phyloP scores from a whole-genome alignment of 345 rosid species.

The Nasturtium officinale region DNA sequence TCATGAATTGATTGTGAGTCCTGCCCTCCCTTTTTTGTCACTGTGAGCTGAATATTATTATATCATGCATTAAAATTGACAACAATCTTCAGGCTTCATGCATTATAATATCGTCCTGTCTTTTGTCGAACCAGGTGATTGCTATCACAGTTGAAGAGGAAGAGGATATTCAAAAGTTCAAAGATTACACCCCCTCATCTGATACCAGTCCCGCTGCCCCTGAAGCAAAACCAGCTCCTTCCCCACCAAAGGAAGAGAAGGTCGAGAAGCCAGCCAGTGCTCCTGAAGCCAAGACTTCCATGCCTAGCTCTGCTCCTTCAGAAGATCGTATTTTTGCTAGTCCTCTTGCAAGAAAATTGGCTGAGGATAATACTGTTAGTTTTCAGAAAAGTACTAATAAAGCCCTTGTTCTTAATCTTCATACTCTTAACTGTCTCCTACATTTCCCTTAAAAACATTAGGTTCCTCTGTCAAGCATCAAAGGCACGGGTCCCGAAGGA shows the following conservation, averaged over 20 bases:
- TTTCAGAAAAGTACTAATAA: neutral
- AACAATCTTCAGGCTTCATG: neutral
- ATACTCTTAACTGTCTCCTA: neutral
- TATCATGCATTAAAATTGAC: neutral
- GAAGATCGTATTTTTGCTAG: constrained; percentile 86
- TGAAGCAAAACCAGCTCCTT: constrained; percentile 53
- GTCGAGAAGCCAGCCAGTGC: constrained; percentile 59
- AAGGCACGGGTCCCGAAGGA: constrained; percentile 95
- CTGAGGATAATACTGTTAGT: constrained; percentile 81
- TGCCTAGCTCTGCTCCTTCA: constrained; percentile 52
- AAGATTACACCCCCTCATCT: constrained; percentile 80
- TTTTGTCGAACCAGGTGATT: constrained; percentile 54
- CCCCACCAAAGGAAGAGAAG: constrained; percentile 63
- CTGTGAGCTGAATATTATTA: constrained; percentile 12
- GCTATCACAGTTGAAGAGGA: constrained; percentile 93
- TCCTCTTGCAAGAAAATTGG: constrained; percentile 88
- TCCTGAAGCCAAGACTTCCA: constrained; percentile 62
- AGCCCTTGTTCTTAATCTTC: constrained; percentile 18
- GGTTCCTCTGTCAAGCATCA: constrained; percentile 81
- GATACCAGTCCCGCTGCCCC: constrained; percentile 46
- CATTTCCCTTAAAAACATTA: constrained; percentile 38
- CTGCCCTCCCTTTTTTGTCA: constrained; percentile 11
- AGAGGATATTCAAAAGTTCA: constrained; percentile 77
- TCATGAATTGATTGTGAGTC: constrained; percentile 6
- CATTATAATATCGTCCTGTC: neutral